Evolutionary conservation across 2,329 filamentous ascomycete genomes (phyloP).

Genomic region (Leptographium wingfieldii): DNA sequence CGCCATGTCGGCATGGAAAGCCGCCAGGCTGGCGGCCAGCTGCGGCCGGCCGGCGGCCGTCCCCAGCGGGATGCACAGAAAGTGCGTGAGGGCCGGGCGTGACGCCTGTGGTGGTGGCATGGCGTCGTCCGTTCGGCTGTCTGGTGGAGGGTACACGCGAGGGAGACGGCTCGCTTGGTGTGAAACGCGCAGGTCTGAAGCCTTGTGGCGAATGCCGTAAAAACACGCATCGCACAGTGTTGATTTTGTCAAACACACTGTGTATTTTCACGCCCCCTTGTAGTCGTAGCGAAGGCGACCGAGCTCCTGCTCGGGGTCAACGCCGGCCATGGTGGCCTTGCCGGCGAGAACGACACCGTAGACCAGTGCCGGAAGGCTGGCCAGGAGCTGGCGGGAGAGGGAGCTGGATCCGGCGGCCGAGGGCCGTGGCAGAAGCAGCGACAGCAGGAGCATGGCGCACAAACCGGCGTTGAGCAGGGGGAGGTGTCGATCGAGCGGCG

Average conservation of each 20-base stretch:
- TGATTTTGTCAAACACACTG: not conserved
- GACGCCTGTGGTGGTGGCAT: not conserved
- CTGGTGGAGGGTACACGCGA: not conserved
- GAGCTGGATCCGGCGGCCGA: conserved; percentile 20
- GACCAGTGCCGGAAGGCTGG: conserved; percentile 42
- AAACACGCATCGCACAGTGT: not conserved
- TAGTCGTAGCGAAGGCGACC: conserved; percentile 49
- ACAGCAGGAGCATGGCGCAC: conserved; percentile 36
- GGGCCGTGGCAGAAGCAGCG: conserved; percentile 21
- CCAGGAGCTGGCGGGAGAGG: conserved; percentile 23
- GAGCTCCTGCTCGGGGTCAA: conserved; percentile 56
- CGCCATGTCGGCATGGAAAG: conserved; percentile 49
- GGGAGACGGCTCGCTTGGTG: not conserved
- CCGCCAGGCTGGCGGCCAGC: conserved; percentile 46
- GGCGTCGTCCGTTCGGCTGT: not conserved
- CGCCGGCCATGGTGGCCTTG: conserved; percentile 52
- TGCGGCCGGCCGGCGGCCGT: conserved; percentile 47
- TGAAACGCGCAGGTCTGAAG: not conserved
- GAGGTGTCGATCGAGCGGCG: conserved; percentile 43
- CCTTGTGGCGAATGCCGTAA: not conserved
- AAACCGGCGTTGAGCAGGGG: conserved; percentile 48
- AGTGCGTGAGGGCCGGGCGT: conserved; percentile 43
- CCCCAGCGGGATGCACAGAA: conserved; percentile 62
- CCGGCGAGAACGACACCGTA: conserved; percentile 48
- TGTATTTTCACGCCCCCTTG: conserved; percentile 44